Base-by-base conservation (phyloP, 2,329 filamentous ascomycete genomes). In the Diatrype stigma region DNA sequence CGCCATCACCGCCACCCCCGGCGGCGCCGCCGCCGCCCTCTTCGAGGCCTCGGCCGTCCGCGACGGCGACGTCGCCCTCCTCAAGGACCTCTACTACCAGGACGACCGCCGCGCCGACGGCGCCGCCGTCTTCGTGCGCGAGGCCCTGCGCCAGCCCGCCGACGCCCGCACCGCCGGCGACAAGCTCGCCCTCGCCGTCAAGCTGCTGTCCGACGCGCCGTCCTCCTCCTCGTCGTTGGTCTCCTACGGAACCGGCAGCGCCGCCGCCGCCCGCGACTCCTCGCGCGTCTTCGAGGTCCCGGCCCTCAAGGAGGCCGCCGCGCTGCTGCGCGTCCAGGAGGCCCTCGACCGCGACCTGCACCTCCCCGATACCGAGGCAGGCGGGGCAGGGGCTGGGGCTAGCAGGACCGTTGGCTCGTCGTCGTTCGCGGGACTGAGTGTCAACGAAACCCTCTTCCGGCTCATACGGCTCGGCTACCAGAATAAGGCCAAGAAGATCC, bases 61-160 rank as follows among this genome's bases (percentile, higher is more conserved):
- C 47, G 84, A 89, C 47, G 74, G 71, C 19, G 87, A 96, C 62
- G 91, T 96, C 61, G 79, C 82, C 0, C 70, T 99, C 21, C 81
- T 99, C 23, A 99, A 97, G 64, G 94, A 97, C 65, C 76, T 99
- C 3, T 99, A 94, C 73, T 99, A 99, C 67, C 94, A 97, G 71
- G 94, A 97, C 62, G 94, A 99, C 67, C 84, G 93, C 5, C 84
- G 92, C 3, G 75, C 91, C 5, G 94, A 97, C 57, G 91, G 94
- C 3, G 89, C 93, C 0, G 88, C 90, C 51, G 84, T 99, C 2
- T 88, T 97, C 52, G 75, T 99, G 14, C 83, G 84, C 19, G 93
- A 99, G 70, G 89, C 92, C 1, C 75, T 99, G 7, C 73, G 79
- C 4, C 89, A 94, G 63, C n/a, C n/a, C n/a, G 78, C 84, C 1